Evolutionary conservation across 306 rosid species (phyloP).

Genomic region (Luffa acutangula): DNA sequence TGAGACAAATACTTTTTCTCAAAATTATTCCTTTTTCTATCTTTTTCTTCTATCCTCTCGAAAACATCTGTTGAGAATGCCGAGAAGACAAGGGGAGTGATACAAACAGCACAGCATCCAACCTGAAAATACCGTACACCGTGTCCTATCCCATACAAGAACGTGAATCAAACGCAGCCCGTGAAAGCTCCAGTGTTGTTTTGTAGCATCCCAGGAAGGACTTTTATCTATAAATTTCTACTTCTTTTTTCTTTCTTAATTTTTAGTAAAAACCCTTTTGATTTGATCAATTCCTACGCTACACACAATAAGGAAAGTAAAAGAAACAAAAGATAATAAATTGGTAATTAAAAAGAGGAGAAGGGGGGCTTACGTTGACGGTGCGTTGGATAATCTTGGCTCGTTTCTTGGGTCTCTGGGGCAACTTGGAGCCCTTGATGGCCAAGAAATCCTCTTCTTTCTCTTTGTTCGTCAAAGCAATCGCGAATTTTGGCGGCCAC

Average conservation of each 20-base stretch:
- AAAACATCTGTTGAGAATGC: background rate
- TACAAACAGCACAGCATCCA: background rate
- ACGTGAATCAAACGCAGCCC: conserved; percentile 6
- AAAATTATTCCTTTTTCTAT: background rate
- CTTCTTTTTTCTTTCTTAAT: background rate
- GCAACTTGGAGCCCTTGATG: conserved; percentile 79
- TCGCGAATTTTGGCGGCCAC: conserved; percentile 90
- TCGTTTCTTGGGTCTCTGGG: conserved; percentile 87
- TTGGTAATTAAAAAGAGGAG: background rate
- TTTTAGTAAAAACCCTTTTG: background rate
- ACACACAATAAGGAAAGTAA: background rate
- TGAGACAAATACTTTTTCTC: background rate
- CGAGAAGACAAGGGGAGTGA: background rate
- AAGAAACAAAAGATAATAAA: background rate
- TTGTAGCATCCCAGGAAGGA: background rate
- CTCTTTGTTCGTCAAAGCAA: conserved; percentile 84
- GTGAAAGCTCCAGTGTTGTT: conserved; percentile 1
- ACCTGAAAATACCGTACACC: conserved; percentile 7
- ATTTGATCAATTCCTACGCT: background rate
- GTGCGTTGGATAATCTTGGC: conserved; percentile 78
- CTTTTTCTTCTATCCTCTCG: background rate
- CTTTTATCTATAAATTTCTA: background rate
- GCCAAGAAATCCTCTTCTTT: conserved; percentile 93
- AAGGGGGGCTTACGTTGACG: conserved; percentile 66
- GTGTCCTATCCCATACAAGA: conserved; percentile 5